Percentiles rank a stretch among this genome's conserved stretches.
These are phyloP conservation scores for Elasticomyces elasticus DNA, from an alignment of 495 filamentous ascomycete species.

Conservation along the genomic window DNA sequence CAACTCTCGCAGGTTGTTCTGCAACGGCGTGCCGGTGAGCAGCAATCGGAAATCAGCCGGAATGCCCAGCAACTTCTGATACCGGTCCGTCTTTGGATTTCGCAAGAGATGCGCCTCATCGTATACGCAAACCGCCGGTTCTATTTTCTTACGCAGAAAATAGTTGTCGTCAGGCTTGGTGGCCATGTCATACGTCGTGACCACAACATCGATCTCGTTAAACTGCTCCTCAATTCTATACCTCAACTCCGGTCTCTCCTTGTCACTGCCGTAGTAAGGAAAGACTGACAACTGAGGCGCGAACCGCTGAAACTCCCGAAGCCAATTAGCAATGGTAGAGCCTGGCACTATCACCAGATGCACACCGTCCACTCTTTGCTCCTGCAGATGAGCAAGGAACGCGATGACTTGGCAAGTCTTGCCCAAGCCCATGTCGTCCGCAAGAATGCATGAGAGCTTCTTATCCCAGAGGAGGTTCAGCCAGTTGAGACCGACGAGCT, in stretches of 20 bases:
- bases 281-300: conserved; percentile 65
- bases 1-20: conserved; percentile 92
- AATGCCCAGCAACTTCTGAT: conserved; percentile 70
- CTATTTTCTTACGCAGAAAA: conserved; percentile 52
- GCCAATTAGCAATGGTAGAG: conserved; percentile 92
- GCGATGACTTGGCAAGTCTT: conserved; percentile 97
- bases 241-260: conserved; percentile 51
- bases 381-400: conserved; percentile 72
- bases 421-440: conserved; percentile 95
- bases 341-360: conserved; percentile 85
- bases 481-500: conserved; percentile 93
- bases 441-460: conserved; percentile 74
- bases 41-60: conserved; percentile 68
- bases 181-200: conserved; percentile 81
- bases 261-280: conserved; percentile 66
- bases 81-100: conserved; percentile 70
- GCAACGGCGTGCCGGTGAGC: conserved; percentile 85
- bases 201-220: conserved; percentile 65
- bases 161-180: conserved; percentile 53
- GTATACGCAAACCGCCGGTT: conserved; percentile 62
- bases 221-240: conserved; percentile 52
- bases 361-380: conserved; percentile 58
- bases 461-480: conserved; percentile 68
- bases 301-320: conserved; percentile 80
- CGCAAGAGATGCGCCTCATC: conserved; percentile 91